Percentiles rank a stretch among this genome's conserved stretches.
Evolutionary conservation across 2,329 filamentous ascomycete genomes (phyloP).

Genomic region (Colletotrichum sp.): DNA sequence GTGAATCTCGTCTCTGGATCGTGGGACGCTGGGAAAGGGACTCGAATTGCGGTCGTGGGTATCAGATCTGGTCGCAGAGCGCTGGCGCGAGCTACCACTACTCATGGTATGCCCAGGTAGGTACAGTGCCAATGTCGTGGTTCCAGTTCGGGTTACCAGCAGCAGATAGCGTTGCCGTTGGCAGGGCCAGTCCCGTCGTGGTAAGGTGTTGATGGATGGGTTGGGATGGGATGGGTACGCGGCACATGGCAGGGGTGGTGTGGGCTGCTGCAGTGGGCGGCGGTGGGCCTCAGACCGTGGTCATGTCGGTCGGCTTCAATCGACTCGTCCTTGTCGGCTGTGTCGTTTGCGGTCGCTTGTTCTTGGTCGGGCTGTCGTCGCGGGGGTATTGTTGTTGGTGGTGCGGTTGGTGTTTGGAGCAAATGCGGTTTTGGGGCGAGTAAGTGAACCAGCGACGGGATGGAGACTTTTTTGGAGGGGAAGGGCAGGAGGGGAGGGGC

Average conservation of each 20-base stretch:
- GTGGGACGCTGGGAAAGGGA: constrained; percentile 14
- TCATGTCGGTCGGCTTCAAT: not conserved
- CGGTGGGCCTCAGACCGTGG: constrained; percentile 10
- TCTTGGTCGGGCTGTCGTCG: not conserved
- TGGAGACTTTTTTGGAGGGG: not conserved
- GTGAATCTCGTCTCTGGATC: constrained; percentile 24
- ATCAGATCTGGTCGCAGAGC: constrained; percentile 23
- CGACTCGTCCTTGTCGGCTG: not conserved
- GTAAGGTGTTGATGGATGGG: constrained; percentile 9
- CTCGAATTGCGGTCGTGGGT: constrained; percentile 15
- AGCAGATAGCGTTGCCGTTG: not conserved
- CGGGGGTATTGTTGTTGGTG: not conserved
- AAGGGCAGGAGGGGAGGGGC: not conserved
- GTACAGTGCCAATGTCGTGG: not conserved
- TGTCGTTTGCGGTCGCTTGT: not conserved
- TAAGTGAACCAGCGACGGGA: not conserved
- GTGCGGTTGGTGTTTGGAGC: not conserved
- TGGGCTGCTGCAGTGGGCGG: constrained; percentile 3
- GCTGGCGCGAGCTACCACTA: constrained; percentile 21
- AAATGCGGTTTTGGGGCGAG: not conserved
- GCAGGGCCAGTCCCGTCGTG: constrained; percentile 7
- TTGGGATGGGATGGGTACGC: constrained; percentile 14
- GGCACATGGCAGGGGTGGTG: constrained; percentile 21
- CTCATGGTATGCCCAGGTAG: constrained; percentile 21
- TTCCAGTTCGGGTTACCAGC: not conserved